Percentiles rank a stretch among this genome's conserved stretches.
These are phyloP conservation scores for Apophysomyces trapeziformis DNA, from an alignment of 371 early-diverging fungal species.

Conservation along the genomic window DNA sequence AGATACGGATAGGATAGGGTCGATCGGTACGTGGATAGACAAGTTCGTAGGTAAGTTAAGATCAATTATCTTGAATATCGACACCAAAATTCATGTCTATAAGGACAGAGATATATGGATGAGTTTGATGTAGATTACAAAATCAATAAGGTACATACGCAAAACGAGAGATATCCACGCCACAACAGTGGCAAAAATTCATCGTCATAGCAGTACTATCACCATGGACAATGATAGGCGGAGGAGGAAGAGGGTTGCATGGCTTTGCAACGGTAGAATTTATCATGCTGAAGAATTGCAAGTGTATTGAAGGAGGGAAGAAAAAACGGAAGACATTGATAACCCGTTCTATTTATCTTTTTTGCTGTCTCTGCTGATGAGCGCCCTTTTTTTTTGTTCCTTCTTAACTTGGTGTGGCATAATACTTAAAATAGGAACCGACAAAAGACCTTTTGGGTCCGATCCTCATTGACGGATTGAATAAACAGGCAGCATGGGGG, in stretches of 20 bases:
- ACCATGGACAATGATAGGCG: not conserved
- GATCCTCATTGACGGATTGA: too few relatives aligned
- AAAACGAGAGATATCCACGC: conserved; percentile 4
- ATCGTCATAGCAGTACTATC: not conserved
- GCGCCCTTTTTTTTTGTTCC: too few relatives aligned
- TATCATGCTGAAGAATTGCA: not conserved
- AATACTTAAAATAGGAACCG: too few relatives aligned
- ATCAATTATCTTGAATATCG: not conserved
- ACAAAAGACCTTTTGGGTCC: too few relatives aligned
- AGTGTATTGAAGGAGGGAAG: too few relatives aligned
- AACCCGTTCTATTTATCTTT: too few relatives aligned
- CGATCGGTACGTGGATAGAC: not conserved
- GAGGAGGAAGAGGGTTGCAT: not conserved
- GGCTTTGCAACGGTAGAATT: not conserved
- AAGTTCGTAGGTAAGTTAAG: not conserved
- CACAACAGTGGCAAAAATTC: conserved; percentile 9
- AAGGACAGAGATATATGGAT: not conserved
- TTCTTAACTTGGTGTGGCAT: too few relatives aligned
- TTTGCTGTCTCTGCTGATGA: too few relatives aligned
- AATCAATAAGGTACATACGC: not conserved
- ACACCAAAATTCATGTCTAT: conserved; percentile 9
- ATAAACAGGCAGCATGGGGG: too few relatives aligned
- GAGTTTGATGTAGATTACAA: too few relatives aligned
- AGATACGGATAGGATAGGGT: too few relatives aligned
- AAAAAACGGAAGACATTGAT: too few relatives aligned